Evolutionary conservation across 202 grass and related monocot species (phyloP), one percentile per base, ranked within the genome.

Genomic region (Sporobolus alterniflorus): DNA sequence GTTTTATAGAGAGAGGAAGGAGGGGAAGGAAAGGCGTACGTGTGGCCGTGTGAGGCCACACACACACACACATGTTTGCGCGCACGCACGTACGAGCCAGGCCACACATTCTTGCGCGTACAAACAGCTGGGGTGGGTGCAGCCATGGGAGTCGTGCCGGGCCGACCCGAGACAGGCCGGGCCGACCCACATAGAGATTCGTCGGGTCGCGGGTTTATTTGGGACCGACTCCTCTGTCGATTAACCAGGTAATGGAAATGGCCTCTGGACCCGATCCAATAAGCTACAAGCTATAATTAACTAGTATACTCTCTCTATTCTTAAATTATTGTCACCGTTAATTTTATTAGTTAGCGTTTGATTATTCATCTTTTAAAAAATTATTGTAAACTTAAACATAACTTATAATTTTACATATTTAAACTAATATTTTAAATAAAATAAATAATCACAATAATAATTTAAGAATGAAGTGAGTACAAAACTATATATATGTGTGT

Each of bases 131-230:
- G 83, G 59, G 69, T 69, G 72, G 92, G 75, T 79, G 88, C 83
- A 91, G 56, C 75, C 80, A 79, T 24, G 78, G 77, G 70, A 41
- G 46, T 21, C 40, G 50, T 85, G 95, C 85, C 67, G 87, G 86
- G 51, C 49, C 79, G 74, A 51, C 83, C 50, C 74, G 68, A 2
- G 78, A 78, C 88, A 82, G 20, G 30, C 4, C 73, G 83, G 78
- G 66, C 83, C 78, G 31, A 59, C 66, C 66, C 34, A 9, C 64
- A 44, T 40, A 0, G 7, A 75, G 31, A 76, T 76, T 44, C 46
- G 8, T 41, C 57, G 7, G 31, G 44, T 82, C 41, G 57, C n/a
- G 28, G 47, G 36, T 39, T 39, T 39, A 4, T 39, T 8, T 39
- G 36, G 8, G 36, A 39, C 8, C 36, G 36, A 39, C 36, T 4